phyloP scores from a whole-genome alignment of 352 stramenopile genomes.

The Thraustochytrium sp. region DNA sequence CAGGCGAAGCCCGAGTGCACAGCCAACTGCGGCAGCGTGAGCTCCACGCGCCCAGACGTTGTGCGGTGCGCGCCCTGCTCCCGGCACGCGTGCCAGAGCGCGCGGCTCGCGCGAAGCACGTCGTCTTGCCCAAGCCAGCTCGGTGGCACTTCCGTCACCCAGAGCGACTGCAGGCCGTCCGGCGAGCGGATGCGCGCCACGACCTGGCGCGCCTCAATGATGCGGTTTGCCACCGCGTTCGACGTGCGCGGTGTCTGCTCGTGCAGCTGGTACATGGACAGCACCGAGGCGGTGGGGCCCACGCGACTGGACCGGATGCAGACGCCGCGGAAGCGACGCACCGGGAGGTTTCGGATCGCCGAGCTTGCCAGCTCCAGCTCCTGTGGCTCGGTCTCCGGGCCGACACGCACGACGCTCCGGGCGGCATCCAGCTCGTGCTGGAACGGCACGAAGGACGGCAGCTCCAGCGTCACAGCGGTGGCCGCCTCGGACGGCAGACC shows the following conservation, averaged over 20 bases:
- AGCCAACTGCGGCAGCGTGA: not conserved
- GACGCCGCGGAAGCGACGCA: not conserved
- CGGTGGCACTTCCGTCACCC: not conserved
- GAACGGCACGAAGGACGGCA: slow-evolving; percentile 15
- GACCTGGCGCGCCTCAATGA: not conserved
- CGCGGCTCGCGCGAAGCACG: not conserved
- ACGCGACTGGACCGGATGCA: not conserved
- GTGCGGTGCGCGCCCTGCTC: not conserved
- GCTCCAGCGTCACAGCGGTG: not conserved
- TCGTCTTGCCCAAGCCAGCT: not conserved
- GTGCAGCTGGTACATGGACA: not conserved
- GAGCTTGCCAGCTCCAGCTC: not conserved
- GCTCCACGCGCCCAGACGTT: not conserved
- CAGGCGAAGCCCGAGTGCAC: not conserved
- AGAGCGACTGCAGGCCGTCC: not conserved
- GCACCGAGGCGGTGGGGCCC: not conserved
- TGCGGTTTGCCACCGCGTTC: not conserved
- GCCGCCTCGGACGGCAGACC: not conserved
- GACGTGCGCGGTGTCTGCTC: not conserved
- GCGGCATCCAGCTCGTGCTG: not conserved
- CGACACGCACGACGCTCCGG: not conserved
- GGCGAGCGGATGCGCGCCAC: not conserved
- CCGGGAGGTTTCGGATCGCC: not conserved
- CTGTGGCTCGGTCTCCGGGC: not conserved
- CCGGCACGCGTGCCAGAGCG: not conserved